Conservation (phyloP, 192 early-diverging fungal species). For the Gonapodya prolifera region DNA sequence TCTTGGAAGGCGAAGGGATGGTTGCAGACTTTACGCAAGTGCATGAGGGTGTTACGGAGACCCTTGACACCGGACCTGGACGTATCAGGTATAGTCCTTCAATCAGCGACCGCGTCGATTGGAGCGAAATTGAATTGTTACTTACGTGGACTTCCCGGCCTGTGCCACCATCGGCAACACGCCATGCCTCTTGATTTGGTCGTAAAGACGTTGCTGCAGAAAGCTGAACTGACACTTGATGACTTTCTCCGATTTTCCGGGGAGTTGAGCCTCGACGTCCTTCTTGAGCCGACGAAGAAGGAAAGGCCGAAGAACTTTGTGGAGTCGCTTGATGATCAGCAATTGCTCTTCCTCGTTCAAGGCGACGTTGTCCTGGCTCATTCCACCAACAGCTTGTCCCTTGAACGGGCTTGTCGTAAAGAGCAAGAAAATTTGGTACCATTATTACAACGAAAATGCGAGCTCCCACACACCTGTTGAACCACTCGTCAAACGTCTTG, state of each 20-base stretch:
- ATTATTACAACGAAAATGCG: neutral
- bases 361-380: conserved; percentile 65
- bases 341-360: conserved; percentile 98
- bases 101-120: conserved; percentile 5
- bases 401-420: neutral
- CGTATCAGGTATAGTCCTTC: conserved; percentile 2
- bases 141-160: conserved; percentile 42
- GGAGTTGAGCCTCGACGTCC: conserved; percentile 95
- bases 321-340: conserved; percentile 88
- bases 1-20: conserved; percentile 96
- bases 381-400: neutral
- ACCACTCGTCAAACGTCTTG: conserved; percentile 98
- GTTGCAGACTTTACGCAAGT: conserved; percentile 96
- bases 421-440: neutral
- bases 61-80: conserved; percentile 51
- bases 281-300: conserved; percentile 90
- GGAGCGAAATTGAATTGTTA: neutral
- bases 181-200: conserved; percentile 71
- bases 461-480: conserved; percentile 88
- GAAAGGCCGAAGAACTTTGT: conserved; percentile 96
- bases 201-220: conserved; percentile 70
- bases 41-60: conserved; percentile 95
- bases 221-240: conserved; percentile 84
- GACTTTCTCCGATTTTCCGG: conserved; percentile 92
- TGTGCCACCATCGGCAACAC: conserved; percentile 43